Conservation (phyloP, 2,329 filamentous ascomycete genomes). For the Nakataea oryzae region DNA sequence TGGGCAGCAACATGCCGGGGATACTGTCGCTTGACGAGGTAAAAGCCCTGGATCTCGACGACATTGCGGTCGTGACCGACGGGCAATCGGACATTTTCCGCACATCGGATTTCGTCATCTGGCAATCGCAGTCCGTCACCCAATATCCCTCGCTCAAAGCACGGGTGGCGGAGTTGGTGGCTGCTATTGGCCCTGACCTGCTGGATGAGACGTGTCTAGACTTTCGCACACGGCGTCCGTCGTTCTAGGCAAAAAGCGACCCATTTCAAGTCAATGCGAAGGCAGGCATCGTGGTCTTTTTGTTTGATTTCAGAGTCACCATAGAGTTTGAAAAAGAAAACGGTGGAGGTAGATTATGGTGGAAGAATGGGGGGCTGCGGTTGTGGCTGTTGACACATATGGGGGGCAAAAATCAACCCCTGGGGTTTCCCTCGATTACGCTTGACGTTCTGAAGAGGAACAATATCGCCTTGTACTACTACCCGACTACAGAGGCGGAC, state of each 20-base stretch:
- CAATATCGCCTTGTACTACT: background rate
- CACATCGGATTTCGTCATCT: slow-evolving; percentile 43
- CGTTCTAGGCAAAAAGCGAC: background rate
- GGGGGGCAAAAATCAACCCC: too few species aligned
- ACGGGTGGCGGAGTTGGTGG: slow-evolving; percentile 55
- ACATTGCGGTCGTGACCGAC: slow-evolving; percentile 43
- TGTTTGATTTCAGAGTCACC: too few species aligned
- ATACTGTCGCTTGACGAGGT: slow-evolving; percentile 46
- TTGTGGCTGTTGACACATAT: too few species aligned
- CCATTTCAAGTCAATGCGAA: background rate
- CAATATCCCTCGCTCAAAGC: slow-evolving; percentile 45
- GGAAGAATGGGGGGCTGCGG: too few species aligned
- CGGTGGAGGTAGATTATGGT: too few species aligned
- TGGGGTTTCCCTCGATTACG: background rate
- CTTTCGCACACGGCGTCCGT: slow-evolving; percentile 22
- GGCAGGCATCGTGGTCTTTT: too few species aligned
- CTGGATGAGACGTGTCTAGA: slow-evolving; percentile 48
- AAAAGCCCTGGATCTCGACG: slow-evolving; percentile 43
- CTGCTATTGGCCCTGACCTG: slow-evolving; percentile 52
- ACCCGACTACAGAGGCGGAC: background rate
- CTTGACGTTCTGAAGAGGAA: background rate
- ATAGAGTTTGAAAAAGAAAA: too few species aligned
- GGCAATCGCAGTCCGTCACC: slow-evolving; percentile 42
- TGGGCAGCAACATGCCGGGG: slow-evolving; percentile 57
- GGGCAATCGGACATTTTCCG: slow-evolving; percentile 24